phyloP scores from a whole-genome alignment of 768 basidiomycete genomes.

The Piloderma croceum region DNA sequence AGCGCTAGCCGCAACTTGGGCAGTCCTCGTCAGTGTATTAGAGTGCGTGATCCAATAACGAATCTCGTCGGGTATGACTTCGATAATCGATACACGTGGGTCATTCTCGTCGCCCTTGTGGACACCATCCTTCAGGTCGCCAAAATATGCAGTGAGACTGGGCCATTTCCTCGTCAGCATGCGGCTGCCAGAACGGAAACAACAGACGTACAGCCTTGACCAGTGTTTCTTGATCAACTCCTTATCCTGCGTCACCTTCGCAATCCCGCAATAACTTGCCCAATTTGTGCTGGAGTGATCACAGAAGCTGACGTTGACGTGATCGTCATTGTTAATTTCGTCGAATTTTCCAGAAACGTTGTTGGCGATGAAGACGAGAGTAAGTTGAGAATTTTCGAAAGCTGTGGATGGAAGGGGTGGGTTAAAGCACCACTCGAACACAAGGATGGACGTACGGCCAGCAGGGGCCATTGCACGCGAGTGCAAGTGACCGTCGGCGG shows the following conservation, averaged over 20 bases:
- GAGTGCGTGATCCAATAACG: slow-evolving; percentile 74
- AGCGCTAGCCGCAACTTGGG: slow-evolving; percentile 55
- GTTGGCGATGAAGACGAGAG: slow-evolving; percentile 68
- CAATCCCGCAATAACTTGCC: slow-evolving; percentile 75
- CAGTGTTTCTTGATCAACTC: slow-evolving; percentile 62
- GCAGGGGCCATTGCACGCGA: slow-evolving; percentile 76
- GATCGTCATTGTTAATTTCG: slow-evolving; percentile 66
- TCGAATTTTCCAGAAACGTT: slow-evolving; percentile 68
- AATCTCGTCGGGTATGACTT: slow-evolving; percentile 76
- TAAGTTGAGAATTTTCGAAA: slow-evolving; percentile 41
- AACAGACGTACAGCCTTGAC: slow-evolving; percentile 41
- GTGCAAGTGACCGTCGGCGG: slow-evolving; percentile 62
- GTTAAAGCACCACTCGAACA: no score
- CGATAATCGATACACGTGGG: slow-evolving; percentile 73
- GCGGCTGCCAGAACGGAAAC: slow-evolving; percentile 1
- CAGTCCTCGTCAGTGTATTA: slow-evolving; percentile 48
- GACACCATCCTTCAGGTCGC: slow-evolving; percentile 77
- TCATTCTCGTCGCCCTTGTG: slow-evolving; percentile 80
- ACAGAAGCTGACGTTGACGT: slow-evolving; percentile 79
- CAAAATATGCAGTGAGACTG: slow-evolving; percentile 75
- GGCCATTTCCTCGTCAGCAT: neutral
- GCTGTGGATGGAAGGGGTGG: slow-evolving; percentile 26
- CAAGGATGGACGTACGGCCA: slow-evolving; percentile 40
- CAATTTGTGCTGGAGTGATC: slow-evolving; percentile 67
- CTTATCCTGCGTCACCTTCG: slow-evolving; percentile 57